These are phyloP conservation scores for Naumovozyma castellii DNA, from an alignment of 805 yeast species.

Conservation along the genomic window DNA sequence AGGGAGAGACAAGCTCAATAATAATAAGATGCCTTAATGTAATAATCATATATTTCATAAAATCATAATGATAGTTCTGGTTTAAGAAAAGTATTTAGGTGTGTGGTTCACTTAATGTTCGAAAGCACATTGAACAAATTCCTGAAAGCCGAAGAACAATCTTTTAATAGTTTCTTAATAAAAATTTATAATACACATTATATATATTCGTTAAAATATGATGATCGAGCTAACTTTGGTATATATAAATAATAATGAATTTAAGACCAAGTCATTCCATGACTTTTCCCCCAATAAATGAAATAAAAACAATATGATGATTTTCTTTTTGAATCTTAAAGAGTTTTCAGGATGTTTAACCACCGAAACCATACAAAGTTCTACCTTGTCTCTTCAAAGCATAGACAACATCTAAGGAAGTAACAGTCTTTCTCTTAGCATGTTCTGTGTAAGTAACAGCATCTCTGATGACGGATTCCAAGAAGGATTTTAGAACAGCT, in stretches of 20 bases:
- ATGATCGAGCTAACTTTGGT: no score
- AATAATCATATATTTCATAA: no score
- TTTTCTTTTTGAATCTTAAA: no score
- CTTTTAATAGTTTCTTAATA: no score
- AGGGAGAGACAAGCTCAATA: no score
- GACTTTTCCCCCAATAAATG: not conserved
- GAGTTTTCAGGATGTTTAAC: constrained; percentile 37
- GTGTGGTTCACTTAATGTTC: no score
- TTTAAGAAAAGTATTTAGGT: no score
- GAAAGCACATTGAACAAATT: no score
- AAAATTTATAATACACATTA: not conserved
- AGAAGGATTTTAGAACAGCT: constrained; percentile 88
- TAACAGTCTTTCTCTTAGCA: constrained; percentile 99
- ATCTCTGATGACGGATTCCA: constrained; percentile 94
- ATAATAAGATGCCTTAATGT: no score
- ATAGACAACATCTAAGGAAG: constrained; percentile 95
- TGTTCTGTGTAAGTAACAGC: constrained; percentile 99
- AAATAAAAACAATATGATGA: not conserved
- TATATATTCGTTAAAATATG: no score
- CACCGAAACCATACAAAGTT: constrained; percentile 99
- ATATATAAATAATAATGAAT: not conserved
- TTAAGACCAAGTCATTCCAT: not conserved
- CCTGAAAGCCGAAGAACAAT: no score
- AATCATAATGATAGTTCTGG: no score
- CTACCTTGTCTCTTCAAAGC: constrained; percentile 99